Evolutionary conservation across 306 rosid species (phyloP).

Genomic region (Purshia tridentata): DNA sequence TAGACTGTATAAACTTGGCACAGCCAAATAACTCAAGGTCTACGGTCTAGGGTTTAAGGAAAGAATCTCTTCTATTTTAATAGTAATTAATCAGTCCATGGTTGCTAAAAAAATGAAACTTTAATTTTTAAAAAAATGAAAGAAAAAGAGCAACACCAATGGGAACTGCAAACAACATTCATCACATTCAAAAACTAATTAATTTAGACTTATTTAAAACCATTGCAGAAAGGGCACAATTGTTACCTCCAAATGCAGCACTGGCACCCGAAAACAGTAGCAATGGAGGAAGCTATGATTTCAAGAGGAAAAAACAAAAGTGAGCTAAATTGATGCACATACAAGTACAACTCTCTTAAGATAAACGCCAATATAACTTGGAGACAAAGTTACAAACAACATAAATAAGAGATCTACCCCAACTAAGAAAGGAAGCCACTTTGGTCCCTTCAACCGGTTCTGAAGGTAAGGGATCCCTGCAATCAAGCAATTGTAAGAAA

Average conservation of each 20-base stretch:
- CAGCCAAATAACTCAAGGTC: neutral
- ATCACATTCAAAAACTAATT: neutral
- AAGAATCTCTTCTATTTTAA: neutral
- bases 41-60: too few relatives aligned
- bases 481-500: slow-evolving; percentile 35
- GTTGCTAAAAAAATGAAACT: neutral
- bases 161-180: neutral
- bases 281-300: slow-evolving; percentile 71
- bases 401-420: slow-evolving; percentile 54
- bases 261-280: slow-evolving; percentile 73
- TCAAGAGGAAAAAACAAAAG: slow-evolving; percentile 6
- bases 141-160: neutral
- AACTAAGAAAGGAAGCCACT: slow-evolving; percentile 89
- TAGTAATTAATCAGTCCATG: neutral
- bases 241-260: slow-evolving; percentile 89
- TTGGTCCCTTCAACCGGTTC: slow-evolving; percentile 79
- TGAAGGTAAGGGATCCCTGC: slow-evolving; percentile 86
- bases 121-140: neutral
- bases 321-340: slow-evolving; percentile 19
- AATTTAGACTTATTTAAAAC: neutral
- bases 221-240: neutral
- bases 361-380: slow-evolving; percentile 4
- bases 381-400: slow-evolving; percentile 2
- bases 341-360: slow-evolving; percentile 6
- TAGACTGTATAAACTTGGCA: neutral